Base-by-base conservation (phyloP, 2,329 filamentous ascomycete species). In the Arthroderma sp. region DNA sequence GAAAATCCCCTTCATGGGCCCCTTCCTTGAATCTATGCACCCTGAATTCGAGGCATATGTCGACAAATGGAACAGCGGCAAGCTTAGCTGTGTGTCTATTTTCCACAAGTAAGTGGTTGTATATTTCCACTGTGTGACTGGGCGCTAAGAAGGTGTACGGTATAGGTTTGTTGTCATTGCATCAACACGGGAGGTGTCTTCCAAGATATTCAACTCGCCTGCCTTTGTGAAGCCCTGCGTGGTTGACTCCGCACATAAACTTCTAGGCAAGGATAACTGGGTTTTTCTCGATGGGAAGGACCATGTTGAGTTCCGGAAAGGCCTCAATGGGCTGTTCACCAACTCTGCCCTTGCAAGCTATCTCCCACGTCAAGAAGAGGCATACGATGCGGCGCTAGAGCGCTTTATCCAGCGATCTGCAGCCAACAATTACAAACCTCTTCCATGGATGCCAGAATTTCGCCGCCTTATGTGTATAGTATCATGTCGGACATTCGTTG, bases 301-400 rank as follows among this genome's bases (percentile, higher is more conserved):
- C 34, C 91, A 96, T 57, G 85, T 94, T 54, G 91, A 96, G 59
- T 96, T 89, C 69, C 87, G 89, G 62, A 95, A 94, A 71, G 89
- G 91, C 43, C 73, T 96, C 53, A 96, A 95, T 64, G 81, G 81
- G 47, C 76, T 96, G 28, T 96, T 96, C 71, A 95, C 89, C 38
- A 85, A 87, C 61, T 79, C 84, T 61, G 85, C 89, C 15, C 77
- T 96, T 57, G 81, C 86, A 55, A 74, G 72, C 56, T 96, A 96
- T 65, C 78, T 96, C 37, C 91, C 89, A 38, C 84, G 84, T 40
- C 86, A 94, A 69, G 86, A 95, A 66, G 83, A 87, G 58, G 83
- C 94, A 40, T 94, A 94, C 70, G 81, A 85, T 64, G 71, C 73
- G 45, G 95, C 94, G 70, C 93, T 93, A 63, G 71, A 81, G 60